A percentile compares a stretch with the other conserved stretches of the same genome.
These are phyloP conservation scores for Gentiana macrophylla DNA, from an alignment of 257 asterid species.

Conservation along the genomic window DNA sequence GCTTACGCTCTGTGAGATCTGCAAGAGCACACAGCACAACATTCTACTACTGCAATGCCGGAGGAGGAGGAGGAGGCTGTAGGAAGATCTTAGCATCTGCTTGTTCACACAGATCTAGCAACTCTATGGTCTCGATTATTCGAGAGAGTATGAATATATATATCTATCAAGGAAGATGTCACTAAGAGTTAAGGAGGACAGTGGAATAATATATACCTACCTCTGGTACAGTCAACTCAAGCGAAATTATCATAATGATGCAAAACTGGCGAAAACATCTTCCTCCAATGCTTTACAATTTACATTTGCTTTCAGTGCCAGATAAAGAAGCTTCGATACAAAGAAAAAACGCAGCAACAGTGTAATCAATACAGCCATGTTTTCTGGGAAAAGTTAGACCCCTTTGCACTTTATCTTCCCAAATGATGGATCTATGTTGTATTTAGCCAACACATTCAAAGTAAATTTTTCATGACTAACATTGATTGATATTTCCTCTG, in stretches of 20 bases:
- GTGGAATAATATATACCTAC: conserved; percentile 25
- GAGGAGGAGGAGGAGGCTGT: conserved; percentile 18
- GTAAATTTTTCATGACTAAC: no score
- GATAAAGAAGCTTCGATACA: conserved; percentile 26
- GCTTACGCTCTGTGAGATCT: conserved; percentile 61
- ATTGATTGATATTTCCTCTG: no score
- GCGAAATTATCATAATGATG: conserved; percentile 96
- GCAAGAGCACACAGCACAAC: conserved; percentile 26
- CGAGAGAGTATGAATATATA: no score
- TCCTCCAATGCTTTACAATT: conserved; percentile 81
- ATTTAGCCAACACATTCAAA: conserved; percentile 79
- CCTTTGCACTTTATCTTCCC: conserved; percentile 99
- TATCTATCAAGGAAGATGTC: conserved; percentile 1
- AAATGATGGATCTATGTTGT: conserved; percentile 96
- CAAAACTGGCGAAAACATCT: conserved; percentile 86
- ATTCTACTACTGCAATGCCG: conserved; percentile 24
- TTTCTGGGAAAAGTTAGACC: conserved; percentile 97
- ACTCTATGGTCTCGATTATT: conserved; percentile 62
- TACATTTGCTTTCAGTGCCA: conserved; percentile 67
- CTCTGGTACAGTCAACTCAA: conserved; percentile 93
- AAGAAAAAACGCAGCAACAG: conserved; percentile 7
- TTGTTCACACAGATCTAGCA: conserved; percentile 92
- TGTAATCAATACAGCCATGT: no score
- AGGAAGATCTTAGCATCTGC: conserved; percentile 39
- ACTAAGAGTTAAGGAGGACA: neutral